Percentiles rank a stretch among this genome's conserved stretches.
phyloP scores from a whole-genome alignment of 768 basidiomycete genomes.

The Kwoniella heveanensis region DNA sequence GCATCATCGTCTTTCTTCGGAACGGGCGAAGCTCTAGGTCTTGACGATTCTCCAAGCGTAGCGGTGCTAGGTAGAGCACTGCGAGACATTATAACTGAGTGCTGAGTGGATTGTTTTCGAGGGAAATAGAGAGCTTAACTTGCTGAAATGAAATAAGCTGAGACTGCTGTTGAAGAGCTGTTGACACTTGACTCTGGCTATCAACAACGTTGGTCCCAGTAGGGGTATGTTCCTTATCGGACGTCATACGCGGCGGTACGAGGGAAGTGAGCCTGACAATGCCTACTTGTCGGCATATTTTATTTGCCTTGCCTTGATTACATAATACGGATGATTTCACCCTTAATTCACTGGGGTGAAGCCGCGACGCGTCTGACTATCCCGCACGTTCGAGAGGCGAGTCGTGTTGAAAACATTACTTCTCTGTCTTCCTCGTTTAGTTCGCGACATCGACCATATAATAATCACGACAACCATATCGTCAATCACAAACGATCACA shows the following conservation, averaged over 20 bases:
- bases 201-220: neutral
- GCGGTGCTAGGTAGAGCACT: neutral
- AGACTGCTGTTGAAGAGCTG: too few species aligned
- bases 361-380: neutral
- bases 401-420: conserved; percentile 5
- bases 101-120: neutral
- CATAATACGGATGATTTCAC: too few species aligned
- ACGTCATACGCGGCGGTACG: neutral
- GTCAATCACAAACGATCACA: too few species aligned
- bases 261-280: neutral
- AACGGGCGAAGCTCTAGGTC: conserved; percentile 15
- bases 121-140: neutral
- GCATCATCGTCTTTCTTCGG: conserved; percentile 31
- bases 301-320: too few species aligned
- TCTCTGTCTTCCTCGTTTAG: neutral
- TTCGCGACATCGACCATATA: neutral
- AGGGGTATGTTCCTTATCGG: neutral
- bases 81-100: neutral
- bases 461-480: too few species aligned
- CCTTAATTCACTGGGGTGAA: too few species aligned
- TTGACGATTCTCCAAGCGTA: conserved; percentile 36
- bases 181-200: neutral
- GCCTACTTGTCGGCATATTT: too few species aligned
- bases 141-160: too few species aligned
- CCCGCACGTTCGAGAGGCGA: neutral